These are phyloP conservation scores for Yamadazyma laniorum DNA, from an alignment of 805 yeast genomes.

Conservation along the genomic window DNA sequence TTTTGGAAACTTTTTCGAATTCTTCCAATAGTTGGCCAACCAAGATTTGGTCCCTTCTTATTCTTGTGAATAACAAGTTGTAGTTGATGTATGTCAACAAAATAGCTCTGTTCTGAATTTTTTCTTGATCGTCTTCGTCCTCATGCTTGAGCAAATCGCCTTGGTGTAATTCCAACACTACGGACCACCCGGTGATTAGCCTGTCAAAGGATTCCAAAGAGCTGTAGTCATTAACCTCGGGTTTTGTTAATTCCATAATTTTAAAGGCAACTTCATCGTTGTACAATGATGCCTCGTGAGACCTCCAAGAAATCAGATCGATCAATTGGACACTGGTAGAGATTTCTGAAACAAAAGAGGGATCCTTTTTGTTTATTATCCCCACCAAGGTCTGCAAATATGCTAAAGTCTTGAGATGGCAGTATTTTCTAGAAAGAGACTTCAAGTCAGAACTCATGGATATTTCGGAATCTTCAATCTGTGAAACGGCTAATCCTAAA, in stretches of 20 bases:
- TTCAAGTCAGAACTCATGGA: constrained; percentile 47
- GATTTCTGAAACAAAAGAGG: constrained; percentile 34
- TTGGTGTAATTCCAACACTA: constrained; percentile 59
- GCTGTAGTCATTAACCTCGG: constrained; percentile 21
- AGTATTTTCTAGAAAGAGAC: constrained; percentile 45
- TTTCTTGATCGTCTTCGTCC: constrained; percentile 52
- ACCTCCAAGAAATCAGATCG: constrained; percentile 47
- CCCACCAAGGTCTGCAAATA: constrained; percentile 30
- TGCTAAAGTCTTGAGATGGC: constrained; percentile 28
- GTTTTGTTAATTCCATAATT: constrained; percentile 41
- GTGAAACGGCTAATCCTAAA: constrained; percentile 51
- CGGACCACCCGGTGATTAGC: constrained; percentile 65
- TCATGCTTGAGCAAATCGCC: constrained; percentile 49
- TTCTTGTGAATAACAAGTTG: constrained; percentile 59
- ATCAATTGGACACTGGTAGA: constrained; percentile 25
- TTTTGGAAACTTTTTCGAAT: constrained; percentile 16
- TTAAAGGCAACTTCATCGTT: constrained; percentile 72
- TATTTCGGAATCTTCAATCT: constrained; percentile 26
- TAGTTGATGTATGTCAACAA: constrained; percentile 74
- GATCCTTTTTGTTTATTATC: constrained; percentile 38
- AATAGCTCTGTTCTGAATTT: constrained; percentile 70
- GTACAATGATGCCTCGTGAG: constrained; percentile 56
- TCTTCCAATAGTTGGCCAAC: constrained; percentile 29
- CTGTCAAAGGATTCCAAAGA: constrained; percentile 53
- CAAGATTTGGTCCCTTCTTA: constrained; percentile 66